phyloP scores from a whole-genome alignment of 768 basidiomycete genomes.

The Trametopsis cervina region DNA sequence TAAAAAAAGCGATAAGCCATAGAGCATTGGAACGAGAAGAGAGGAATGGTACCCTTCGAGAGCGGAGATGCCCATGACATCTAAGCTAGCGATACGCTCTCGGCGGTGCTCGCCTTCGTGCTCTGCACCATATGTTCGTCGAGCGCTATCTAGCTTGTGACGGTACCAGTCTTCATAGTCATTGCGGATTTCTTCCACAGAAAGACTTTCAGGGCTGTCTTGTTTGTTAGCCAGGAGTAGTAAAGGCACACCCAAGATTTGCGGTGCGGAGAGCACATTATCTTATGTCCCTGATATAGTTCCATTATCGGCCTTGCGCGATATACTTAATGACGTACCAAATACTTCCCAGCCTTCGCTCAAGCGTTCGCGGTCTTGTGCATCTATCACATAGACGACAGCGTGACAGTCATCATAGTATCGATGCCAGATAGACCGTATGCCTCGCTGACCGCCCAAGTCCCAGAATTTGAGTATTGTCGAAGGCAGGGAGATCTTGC shows the following conservation, averaged over 20 bases:
- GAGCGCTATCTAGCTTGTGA: slow-evolving; percentile 61
- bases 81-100: slow-evolving; percentile 41
- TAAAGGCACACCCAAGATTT: slow-evolving; percentile 85
- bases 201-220: slow-evolving; percentile 72
- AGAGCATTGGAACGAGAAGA: neutral
- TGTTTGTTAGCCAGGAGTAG: slow-evolving; percentile 96
- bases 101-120: slow-evolving; percentile 23
- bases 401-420: slow-evolving; percentile 98
- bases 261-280: slow-evolving; percentile 79
- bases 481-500: slow-evolving; percentile 88
- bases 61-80: slow-evolving; percentile 82
- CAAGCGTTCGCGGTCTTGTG: slow-evolving; percentile 81
- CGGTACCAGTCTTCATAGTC: slow-evolving; percentile 87
- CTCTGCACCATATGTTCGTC: slow-evolving; percentile 37
- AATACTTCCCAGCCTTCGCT: slow-evolving; percentile 97
- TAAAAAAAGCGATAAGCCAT: neutral
- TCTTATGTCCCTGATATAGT: slow-evolving; percentile 40
- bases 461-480: slow-evolving; percentile 97
- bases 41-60: slow-evolving; percentile 67
- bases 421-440: slow-evolving; percentile 87
- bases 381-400: slow-evolving; percentile 92
- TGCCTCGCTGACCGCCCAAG: slow-evolving; percentile 90
- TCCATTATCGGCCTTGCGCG: slow-evolving; percentile 10
- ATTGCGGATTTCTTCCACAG: slow-evolving; percentile 86
- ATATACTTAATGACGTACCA: slow-evolving; percentile 45